A percentile compares a stretch with the other conserved stretches of the same genome.
These are phyloP conservation scores for Curvularia sp. DNA, from an alignment of 2,329 filamentous ascomycete genomes.

Conservation along the genomic window DNA sequence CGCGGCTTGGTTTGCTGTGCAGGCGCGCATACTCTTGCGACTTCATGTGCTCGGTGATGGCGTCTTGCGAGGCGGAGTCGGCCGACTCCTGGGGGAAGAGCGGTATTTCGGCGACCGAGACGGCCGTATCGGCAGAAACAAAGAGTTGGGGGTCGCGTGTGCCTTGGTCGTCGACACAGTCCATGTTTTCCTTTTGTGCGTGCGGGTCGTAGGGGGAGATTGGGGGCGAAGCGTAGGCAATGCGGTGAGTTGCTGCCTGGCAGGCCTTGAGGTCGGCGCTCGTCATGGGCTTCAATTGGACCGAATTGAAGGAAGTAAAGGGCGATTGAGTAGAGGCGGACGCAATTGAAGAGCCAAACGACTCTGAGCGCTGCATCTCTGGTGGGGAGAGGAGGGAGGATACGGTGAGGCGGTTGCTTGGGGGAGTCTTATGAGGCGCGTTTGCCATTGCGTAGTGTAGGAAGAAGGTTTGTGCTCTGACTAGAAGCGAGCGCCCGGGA, in stretches of 20 bases:
- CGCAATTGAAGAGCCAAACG: constrained; percentile 46
- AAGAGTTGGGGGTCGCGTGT: constrained; percentile 49
- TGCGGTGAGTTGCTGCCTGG: constrained; percentile 36
- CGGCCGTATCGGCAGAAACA: constrained; percentile 35
- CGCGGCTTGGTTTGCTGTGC: constrained; percentile 43
- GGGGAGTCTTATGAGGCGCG: constrained; percentile 35
- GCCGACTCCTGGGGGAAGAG: constrained; percentile 45
- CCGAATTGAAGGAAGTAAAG: constrained; percentile 40
- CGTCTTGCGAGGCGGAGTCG: constrained; percentile 31
- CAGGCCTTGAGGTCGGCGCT: constrained; percentile 24
- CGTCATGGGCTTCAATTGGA: constrained; percentile 32
- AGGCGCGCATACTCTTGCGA: constrained; percentile 39
- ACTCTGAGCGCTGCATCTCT: constrained; percentile 50
- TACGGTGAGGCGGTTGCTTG: constrained; percentile 44
- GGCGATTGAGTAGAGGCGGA: constrained; percentile 31
- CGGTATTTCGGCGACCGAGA: constrained; percentile 43
- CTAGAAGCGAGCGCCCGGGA: constrained; percentile 10
- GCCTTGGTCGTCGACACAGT: constrained; percentile 36
- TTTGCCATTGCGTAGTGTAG: constrained; percentile 40
- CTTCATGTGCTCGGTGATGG: constrained; percentile 48
- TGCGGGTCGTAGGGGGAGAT: constrained; percentile 49
- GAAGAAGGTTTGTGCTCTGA: constrained; percentile 30
- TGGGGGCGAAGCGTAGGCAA: constrained; percentile 50
- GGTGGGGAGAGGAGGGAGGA: constrained; percentile 52
- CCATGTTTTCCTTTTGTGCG: constrained; percentile 48